Conservation (phyloP, 1,139 yeast genomes). For the Protomyces inouyei region DNA sequence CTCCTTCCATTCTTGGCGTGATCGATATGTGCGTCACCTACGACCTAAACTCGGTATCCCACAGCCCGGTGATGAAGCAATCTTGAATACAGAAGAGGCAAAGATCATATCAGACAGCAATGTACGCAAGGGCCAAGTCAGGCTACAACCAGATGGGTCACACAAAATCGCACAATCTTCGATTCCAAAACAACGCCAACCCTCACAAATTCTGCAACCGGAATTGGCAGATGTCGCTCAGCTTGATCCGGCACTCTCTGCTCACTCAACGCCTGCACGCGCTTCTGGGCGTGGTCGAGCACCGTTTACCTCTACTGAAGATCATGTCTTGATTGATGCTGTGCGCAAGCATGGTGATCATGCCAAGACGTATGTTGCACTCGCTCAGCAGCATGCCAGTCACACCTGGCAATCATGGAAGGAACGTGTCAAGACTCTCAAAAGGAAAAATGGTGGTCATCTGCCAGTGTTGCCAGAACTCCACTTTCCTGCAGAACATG, state of each 20-base stretch:
- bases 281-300: not conserved
- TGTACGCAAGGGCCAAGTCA: not conserved
- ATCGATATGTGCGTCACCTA: slow-evolving; percentile 21
- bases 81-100: slow-evolving; percentile 4
- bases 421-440: slow-evolving; percentile 22
- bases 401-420: slow-evolving; percentile 28
- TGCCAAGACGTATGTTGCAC: slow-evolving; percentile 7
- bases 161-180: not conserved
- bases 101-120: slow-evolving; percentile 4
- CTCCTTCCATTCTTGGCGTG: slow-evolving; percentile 26
- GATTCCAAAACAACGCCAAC: not conserved
- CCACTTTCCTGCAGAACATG: not conserved
- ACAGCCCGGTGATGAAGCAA: slow-evolving; percentile 1
- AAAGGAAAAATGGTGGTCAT: slow-evolving; percentile 2
- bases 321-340: slow-evolving; percentile 9
- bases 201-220: not conserved
- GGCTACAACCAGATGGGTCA: not conserved
- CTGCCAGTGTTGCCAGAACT: not conserved
- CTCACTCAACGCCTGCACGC: not conserved
- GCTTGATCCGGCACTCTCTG: not conserved
- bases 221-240: not conserved
- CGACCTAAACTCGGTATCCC: slow-evolving; percentile 19
- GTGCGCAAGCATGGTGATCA: slow-evolving; percentile 10
- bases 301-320: slow-evolving; percentile 20
- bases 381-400: slow-evolving; percentile 9